Evolutionary conservation across 352 stramenopile genomes (phyloP), one percentile per base, ranked within the genome.

Genomic region (Thalassiosira hispida): DNA sequence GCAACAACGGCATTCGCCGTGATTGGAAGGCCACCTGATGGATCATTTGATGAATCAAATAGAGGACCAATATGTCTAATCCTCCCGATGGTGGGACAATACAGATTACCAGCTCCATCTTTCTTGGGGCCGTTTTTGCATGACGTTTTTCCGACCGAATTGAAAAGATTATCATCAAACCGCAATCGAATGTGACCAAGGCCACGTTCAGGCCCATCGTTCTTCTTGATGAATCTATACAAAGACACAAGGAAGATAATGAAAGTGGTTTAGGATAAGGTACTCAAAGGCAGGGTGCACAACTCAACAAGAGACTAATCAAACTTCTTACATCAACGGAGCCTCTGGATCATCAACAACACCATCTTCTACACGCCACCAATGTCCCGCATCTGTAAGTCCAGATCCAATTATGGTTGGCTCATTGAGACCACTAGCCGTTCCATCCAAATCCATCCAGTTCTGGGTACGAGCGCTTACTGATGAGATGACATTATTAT

Each of bases 371-470:
- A 79, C 72, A 29, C 57, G 40, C 79, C 79, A 86, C 79, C 79
- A 86, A 0, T 73, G n/a, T 33, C 66, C 73, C 31, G 63, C 73
- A 62, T 73, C 63, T 27, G 23, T 8, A n/a, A 73, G 56, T 1
- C 72, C 79, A 53, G 72, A 83, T 16, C 51, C 79, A 73, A 80
- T 79, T 11, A 81, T 65, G 1, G 69, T 69, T 46, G 60, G 46
- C 31, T 78, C 66, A 57, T 59, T 42, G 3, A 77, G 25, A 16
- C 68, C 74, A 38, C 47, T 56, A n/a, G 60, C 62, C 11, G 61
- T 73, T 7, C 79, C 79, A 73, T 86, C 79, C 12, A 63, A 38
- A 70, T 86, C 79, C 1, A 77, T 20, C 67, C 67, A 76, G 31
- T 76, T 76, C 20, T n/a, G n/a, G n/a, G n/a, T n/a, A n/a, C n/a